Evolutionary conservation across 495 filamentous ascomycete species (phyloP), one percentile per base, ranked within the genome.

Genomic region (Symbiotaphrina buchneri): DNA sequence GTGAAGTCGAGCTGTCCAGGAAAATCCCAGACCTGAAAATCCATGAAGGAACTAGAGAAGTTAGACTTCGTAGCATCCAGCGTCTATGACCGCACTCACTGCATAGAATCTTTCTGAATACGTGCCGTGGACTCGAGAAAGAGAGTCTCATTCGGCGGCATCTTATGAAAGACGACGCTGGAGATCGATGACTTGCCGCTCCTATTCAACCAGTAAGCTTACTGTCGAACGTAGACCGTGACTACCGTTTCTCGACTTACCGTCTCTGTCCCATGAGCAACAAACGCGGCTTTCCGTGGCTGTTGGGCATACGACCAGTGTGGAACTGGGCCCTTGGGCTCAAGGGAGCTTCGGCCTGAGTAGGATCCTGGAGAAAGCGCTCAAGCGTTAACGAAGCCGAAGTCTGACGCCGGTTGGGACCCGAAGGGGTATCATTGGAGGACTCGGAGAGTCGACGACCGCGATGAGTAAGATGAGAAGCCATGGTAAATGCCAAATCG

Each of bases 141-240:
- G 8, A 97, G 56, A 0, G 87, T 95, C 51, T 97, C 90, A 40
- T 71, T 82, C 1, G 87, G 84, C 0, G 83, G 76, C 57, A 97
- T 74, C 45, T 95, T 95, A 49, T 93, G 81, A 42, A 97, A 95
- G 8, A 97, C 90, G 23, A 97, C 87, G 41, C 79, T 93, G 3
- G 81, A 83, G 35, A 97, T 94, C 4, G 87, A 95, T 6, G 87
- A 94, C 48, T 97, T 97, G 27, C 87, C 87, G 45, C 81, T 91
- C 57, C 87, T 97, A 16, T 21, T 5, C 4, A 14, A 18, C 2
- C 1, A 5, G 31, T 17, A 3, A 3, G 18, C 28, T 30, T 2
- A 17, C 15, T 16, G 28, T 10, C 8, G 8, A 30, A 8, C 7
- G 10, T 8, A 30, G 8, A 30, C 10, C 10, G 17, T 5, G 10